Conservation (phyloP, 2,329 filamentous ascomycete species). For the Pestalotiopsis sp. region DNA sequence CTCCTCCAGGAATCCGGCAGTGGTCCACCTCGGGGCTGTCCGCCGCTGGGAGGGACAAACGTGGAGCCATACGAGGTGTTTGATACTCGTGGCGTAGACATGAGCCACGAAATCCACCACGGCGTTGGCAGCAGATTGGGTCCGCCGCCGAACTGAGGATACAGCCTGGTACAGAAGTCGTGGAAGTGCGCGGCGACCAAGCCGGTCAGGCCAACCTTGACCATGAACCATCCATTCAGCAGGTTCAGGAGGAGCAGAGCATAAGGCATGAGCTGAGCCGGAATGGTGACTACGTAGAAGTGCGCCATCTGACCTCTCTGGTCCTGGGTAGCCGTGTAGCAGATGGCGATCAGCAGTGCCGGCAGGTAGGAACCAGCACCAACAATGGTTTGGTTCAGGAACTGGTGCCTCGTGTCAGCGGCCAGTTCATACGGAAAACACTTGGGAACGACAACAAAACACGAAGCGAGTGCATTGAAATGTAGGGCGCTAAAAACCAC, state of each 20-base stretch:
- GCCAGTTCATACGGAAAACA: constrained; percentile 11
- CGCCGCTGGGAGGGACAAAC: constrained; percentile 41
- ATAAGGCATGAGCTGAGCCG: constrained; percentile 79
- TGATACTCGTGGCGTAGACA: constrained; percentile 52
- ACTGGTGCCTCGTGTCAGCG: constrained; percentile 39
- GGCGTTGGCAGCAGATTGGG: constrained; percentile 78
- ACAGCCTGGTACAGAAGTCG: constrained; percentile 86
- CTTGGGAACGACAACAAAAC: constrained; percentile 20
- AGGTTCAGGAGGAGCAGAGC: constrained; percentile 77
- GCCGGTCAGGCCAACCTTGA: constrained; percentile 72
- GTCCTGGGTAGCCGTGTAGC: constrained; percentile 85
- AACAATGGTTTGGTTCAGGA: constrained; percentile 54
- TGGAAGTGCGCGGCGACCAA: constrained; percentile 86
- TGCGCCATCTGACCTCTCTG: constrained; percentile 75
- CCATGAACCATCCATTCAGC: constrained; percentile 59
- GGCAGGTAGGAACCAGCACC: constrained; percentile 54
- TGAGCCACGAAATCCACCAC: constrained; percentile 67
- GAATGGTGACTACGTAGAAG: constrained; percentile 84
- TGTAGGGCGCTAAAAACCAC: constrained; percentile 69
- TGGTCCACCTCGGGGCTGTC: constrained; percentile 45
- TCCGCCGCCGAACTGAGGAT: constrained; percentile 86
- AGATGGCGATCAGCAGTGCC: constrained; percentile 77
- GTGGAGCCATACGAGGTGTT: constrained; percentile 66
- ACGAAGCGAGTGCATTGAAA: constrained; percentile 27
- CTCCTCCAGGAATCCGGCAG: constrained; percentile 67